phyloP scores from a whole-genome alignment of 768 basidiomycete species.

The Auricularia sp. region DNA sequence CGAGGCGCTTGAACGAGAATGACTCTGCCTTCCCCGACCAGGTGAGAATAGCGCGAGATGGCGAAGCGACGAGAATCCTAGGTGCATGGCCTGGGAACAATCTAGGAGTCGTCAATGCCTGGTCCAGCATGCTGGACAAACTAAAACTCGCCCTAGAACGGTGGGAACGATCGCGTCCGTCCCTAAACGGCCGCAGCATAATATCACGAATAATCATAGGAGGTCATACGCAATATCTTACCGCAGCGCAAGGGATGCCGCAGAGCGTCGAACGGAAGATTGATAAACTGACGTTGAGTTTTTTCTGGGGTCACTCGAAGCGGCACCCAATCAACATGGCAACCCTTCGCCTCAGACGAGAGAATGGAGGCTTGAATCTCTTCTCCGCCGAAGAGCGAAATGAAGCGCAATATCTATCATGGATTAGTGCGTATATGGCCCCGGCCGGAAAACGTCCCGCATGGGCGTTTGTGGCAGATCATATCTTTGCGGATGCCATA shows the following conservation, averaged over 20 bases:
- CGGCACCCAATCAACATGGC: constrained; percentile 3
- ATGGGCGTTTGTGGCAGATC: constrained; percentile 22
- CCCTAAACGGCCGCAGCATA: constrained; percentile 17
- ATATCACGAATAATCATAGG: constrained; percentile 21
- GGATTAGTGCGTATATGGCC: constrained; percentile 14
- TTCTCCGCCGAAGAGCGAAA: background rate
- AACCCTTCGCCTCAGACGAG: background rate
- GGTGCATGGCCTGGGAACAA: constrained; percentile 25
- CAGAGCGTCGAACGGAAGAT: constrained; percentile 13
- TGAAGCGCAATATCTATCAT: background rate
- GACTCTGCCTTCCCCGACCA: constrained; percentile 7
- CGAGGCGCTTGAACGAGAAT: background rate
- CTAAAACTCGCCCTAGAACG: constrained; percentile 11
- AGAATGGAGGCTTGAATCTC: constrained; percentile 3
- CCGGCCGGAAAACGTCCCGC: constrained; percentile 11
- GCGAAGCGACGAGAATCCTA: constrained; percentile 20
- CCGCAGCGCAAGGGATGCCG: constrained; percentile 29
- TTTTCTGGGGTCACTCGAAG: constrained; percentile 17
- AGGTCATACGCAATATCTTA: constrained; percentile 25
- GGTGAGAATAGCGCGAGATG: constrained; percentile 22
- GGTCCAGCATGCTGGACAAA: constrained; percentile 21
- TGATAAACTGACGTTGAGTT: constrained; percentile 14
- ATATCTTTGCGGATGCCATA: background rate
- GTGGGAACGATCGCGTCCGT: constrained; percentile 22
- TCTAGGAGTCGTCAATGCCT: constrained; percentile 11